phyloP scores from a whole-genome alignment of 352 stramenopile species.

The Pythium grandisporangium region DNA sequence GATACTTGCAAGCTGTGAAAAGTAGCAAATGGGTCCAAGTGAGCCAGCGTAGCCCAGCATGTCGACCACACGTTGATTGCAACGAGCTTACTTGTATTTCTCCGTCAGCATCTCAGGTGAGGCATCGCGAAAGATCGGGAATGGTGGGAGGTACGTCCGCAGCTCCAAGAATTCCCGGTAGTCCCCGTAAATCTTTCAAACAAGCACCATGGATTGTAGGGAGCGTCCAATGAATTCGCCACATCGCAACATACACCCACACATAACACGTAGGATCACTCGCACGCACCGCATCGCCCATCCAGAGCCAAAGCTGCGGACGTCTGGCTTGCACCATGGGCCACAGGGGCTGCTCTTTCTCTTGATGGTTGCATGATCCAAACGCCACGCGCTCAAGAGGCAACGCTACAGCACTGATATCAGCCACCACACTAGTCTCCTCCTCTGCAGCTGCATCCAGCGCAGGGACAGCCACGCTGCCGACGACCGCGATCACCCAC shows the following conservation, averaged over 20 bases:
- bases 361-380: constrained; percentile 24
- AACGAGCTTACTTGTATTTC: constrained; percentile 28
- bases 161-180: constrained; percentile 14
- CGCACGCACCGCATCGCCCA: constrained; percentile 16
- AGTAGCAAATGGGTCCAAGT: too few species aligned
- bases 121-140: constrained; percentile 15
- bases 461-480: too few species aligned
- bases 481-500: too few species aligned
- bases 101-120: constrained; percentile 14
- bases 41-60: too few species aligned
- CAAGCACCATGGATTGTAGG: too few species aligned
- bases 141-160: constrained; percentile 12
- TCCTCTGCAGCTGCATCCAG: too few species aligned
- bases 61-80: too few species aligned
- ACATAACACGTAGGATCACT: background rate
- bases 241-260: background rate
- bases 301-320: constrained; percentile 29
- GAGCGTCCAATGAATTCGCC: too few species aligned
- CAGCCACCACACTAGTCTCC: background rate
- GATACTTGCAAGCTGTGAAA: constrained; percentile 9
- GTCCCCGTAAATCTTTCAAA: constrained; percentile 27
- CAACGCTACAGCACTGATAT: background rate
- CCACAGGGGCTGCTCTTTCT: constrained; percentile 20
- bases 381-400: constrained; percentile 19
- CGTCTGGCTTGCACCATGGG: constrained; percentile 6